These are phyloP conservation scores for Aureobasidium sp. DNA, from an alignment of 2,329 filamentous ascomycete species.

Conservation along the genomic window DNA sequence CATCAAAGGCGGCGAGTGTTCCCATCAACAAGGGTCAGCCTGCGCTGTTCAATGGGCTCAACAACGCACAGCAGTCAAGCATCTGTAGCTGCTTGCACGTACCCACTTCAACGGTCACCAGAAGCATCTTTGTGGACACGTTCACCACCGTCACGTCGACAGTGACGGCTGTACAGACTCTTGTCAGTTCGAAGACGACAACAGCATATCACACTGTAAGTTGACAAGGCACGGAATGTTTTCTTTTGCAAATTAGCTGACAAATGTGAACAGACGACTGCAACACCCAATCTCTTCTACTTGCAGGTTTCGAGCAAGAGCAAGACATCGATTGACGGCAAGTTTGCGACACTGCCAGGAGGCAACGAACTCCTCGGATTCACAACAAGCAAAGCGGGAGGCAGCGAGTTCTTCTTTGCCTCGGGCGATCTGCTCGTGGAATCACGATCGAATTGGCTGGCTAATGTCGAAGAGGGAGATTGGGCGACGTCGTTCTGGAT, in stretches of 20 bases:
- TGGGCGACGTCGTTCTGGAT: constrained; percentile 1
- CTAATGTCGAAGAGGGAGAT: not conserved
- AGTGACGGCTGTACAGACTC: not conserved
- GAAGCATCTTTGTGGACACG: not conserved
- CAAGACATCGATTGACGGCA: not conserved
- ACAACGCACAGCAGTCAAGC: constrained; percentile 8
- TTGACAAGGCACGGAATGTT: not conserved
- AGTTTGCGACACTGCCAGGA: not conserved
- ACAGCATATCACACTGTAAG: constrained; percentile 8
- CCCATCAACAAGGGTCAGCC: constrained; percentile 2
- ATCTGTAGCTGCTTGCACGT: constrained; percentile 16
- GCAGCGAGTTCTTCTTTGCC: not conserved
- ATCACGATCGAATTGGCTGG: not conserved
- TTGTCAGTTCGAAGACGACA: not conserved
- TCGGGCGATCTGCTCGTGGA: not conserved
- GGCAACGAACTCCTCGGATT: not conserved
- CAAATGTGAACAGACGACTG: not conserved
- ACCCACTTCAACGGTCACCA: constrained; percentile 12
- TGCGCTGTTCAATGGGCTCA: not conserved
- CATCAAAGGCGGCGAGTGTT: not conserved
- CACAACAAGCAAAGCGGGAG: not conserved
- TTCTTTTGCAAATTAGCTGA: not conserved
- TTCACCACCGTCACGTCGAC: not conserved
- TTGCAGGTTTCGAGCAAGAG: not conserved
- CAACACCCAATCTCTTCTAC: constrained; percentile 1